Percentiles rank a stretch among this genome's conserved stretches.
phyloP scores from a whole-genome alignment of 352 stramenopile genomes.

The Pelagophyceae sp. region DNA sequence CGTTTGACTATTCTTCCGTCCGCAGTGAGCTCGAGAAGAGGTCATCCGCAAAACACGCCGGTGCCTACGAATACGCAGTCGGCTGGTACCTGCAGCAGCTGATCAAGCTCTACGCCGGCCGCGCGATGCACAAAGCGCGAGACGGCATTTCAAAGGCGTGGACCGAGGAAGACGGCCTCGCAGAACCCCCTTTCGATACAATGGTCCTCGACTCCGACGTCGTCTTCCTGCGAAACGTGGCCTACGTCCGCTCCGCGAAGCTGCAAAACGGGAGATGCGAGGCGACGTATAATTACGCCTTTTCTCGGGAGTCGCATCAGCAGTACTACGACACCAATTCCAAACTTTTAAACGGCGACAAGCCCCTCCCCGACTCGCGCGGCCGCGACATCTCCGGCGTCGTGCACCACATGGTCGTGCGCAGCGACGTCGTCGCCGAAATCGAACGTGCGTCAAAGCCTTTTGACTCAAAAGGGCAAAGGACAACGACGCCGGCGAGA shows the following conservation, averaged over 20 bases:
- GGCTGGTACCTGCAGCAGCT: constrained; percentile 22
- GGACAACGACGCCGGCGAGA: too few species aligned
- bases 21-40: background rate
- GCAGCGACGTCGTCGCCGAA: background rate
- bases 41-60: background rate
- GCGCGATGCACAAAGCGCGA: background rate
- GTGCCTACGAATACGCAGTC: constrained; percentile 7
- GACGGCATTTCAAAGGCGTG: background rate
- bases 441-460: background rate
- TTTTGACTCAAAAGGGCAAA: too few species aligned
- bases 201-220: constrained; percentile 13
- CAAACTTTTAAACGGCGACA: background rate
- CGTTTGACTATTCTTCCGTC: constrained; percentile 5
- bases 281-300: constrained; percentile 2
- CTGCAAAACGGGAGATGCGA: background rate
- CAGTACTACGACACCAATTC: constrained; percentile 1
- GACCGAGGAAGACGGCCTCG: background rate
- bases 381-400: constrained; percentile 16
- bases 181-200: background rate
- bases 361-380: background rate
- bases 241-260: background rate
- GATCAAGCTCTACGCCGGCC: constrained; percentile 16
- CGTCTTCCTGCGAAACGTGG: constrained; percentile 1
- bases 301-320: background rate
- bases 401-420: constrained; percentile 17